These are phyloP conservation scores for Melanogaster broomeanus DNA, from an alignment of 768 basidiomycete species.

Conservation along the genomic window DNA sequence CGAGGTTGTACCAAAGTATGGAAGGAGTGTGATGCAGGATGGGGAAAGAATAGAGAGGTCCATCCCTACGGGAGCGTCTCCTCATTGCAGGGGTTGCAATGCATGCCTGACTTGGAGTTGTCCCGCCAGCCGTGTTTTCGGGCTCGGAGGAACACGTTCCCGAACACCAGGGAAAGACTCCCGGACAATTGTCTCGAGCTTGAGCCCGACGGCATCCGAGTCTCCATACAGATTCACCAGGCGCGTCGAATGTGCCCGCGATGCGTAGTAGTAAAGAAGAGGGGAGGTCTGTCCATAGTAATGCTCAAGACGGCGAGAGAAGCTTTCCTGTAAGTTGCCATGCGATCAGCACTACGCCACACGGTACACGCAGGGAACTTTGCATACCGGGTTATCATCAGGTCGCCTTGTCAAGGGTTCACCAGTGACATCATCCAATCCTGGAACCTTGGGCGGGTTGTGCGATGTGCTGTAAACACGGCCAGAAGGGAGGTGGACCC, in stretches of 20 bases:
- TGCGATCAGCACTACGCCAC: slow-evolving; percentile 6
- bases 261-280: slow-evolving; percentile 68
- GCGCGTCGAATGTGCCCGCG: slow-evolving; percentile 43
- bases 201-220: slow-evolving; percentile 83
- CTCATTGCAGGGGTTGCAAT: slow-evolving; percentile 5
- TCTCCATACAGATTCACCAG: slow-evolving; percentile 61
- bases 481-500: slow-evolving; percentile 83
- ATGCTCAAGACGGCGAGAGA: slow-evolving; percentile 68
- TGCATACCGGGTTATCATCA: slow-evolving; percentile 81
- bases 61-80: not conserved
- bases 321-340: slow-evolving; percentile 57
- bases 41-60: not conserved
- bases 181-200: slow-evolving; percentile 62
- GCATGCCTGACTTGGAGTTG: slow-evolving; percentile 17
- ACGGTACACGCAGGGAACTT: not conserved
- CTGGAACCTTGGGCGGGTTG: slow-evolving; percentile 76
- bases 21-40: not conserved
- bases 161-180: slow-evolving; percentile 55
- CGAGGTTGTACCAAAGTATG: not conserved
- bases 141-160: slow-evolving; percentile 40
- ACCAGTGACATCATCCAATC: slow-evolving; percentile 82
- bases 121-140: slow-evolving; percentile 15
- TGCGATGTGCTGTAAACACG: slow-evolving; percentile 86
- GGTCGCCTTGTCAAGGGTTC: slow-evolving; percentile 79
- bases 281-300: slow-evolving; percentile 84